phyloP scores from a whole-genome alignment of 306 rosid genomes.

The Castanea mollissima region DNA sequence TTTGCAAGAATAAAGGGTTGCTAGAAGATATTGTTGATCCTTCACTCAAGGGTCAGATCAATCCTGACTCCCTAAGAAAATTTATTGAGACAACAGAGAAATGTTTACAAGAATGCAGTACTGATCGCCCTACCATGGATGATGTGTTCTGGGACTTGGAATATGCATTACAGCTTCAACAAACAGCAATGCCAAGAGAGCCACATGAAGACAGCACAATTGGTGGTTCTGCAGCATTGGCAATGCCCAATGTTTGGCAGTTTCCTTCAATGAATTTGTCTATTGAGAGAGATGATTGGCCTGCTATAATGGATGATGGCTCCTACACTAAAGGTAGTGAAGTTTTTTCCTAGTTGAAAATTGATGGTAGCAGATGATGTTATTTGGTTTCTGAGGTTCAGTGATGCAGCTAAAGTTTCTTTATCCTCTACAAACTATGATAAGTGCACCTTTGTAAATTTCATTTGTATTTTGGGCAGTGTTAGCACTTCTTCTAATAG shows the following conservation, averaged over 20 bases:
- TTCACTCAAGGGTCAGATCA: slow-evolving; percentile 31
- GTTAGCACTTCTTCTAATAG: neutral
- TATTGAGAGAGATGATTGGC: slow-evolving; percentile 5
- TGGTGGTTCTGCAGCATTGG: slow-evolving; percentile 23
- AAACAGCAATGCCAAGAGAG: slow-evolving; percentile 25
- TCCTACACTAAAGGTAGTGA: neutral
- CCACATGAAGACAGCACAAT: slow-evolving; percentile 44
- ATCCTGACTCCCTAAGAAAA: slow-evolving; percentile 45
- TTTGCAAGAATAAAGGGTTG: slow-evolving; percentile 42
- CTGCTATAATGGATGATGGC: neutral
- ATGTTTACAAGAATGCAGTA: slow-evolving; percentile 39
- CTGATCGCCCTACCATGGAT: slow-evolving; percentile 46
- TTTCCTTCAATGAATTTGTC: slow-evolving; percentile 29
- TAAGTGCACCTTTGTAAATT: neutral
- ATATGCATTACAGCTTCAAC: slow-evolving; percentile 55
- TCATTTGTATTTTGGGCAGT: neutral
- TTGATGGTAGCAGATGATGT: slow-evolving; percentile 25
- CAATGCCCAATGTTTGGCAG: slow-evolving; percentile 10
- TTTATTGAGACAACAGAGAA: slow-evolving; percentile 42
- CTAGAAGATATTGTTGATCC: slow-evolving; percentile 49
- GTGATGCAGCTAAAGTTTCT: neutral
- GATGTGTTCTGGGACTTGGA: slow-evolving; percentile 63
- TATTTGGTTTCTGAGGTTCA: neutral
- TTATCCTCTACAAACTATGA: neutral
- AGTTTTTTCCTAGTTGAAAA: slow-evolving; percentile 35